Evolutionary conservation across 768 basidiomycete genomes (phyloP).

Genomic region (Suillus spraguei): DNA sequence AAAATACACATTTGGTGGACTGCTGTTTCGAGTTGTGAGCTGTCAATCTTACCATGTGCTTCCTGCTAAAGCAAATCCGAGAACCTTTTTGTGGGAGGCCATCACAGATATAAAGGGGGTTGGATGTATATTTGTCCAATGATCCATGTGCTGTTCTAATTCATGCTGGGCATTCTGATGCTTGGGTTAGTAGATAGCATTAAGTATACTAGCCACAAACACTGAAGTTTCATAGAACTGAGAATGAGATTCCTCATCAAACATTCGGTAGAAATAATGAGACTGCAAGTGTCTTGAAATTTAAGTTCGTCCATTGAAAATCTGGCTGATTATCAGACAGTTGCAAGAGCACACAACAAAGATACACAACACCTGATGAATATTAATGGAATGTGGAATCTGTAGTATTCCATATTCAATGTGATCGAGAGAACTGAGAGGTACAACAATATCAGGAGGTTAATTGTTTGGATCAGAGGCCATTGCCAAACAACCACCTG

Average conservation of each 20-base stretch:
- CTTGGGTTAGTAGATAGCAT: background rate
- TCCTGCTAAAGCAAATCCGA: background rate
- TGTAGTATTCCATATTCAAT: background rate
- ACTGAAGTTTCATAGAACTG: background rate
- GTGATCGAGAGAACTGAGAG: background rate
- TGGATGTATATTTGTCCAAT: background rate
- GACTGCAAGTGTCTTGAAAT: background rate
- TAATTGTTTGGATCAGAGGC: conserved; percentile 3
- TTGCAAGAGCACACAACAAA: background rate
- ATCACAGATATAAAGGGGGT: background rate
- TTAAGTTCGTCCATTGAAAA: background rate
- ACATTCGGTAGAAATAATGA: background rate
- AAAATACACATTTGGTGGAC: background rate
- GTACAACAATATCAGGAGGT: too few relatives aligned
- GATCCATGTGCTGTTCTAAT: background rate
- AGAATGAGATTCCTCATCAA: background rate
- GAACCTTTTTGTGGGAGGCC: background rate
- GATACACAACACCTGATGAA: background rate
- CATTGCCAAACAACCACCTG: background rate
- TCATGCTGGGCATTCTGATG: background rate
- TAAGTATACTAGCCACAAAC: background rate
- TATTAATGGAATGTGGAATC: background rate
- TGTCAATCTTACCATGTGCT: background rate
- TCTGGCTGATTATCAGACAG: background rate
- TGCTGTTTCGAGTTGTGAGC: background rate